phyloP scores from a whole-genome alignment of 1,139 yeast genomes.

The Meyerozyma sp. region DNA sequence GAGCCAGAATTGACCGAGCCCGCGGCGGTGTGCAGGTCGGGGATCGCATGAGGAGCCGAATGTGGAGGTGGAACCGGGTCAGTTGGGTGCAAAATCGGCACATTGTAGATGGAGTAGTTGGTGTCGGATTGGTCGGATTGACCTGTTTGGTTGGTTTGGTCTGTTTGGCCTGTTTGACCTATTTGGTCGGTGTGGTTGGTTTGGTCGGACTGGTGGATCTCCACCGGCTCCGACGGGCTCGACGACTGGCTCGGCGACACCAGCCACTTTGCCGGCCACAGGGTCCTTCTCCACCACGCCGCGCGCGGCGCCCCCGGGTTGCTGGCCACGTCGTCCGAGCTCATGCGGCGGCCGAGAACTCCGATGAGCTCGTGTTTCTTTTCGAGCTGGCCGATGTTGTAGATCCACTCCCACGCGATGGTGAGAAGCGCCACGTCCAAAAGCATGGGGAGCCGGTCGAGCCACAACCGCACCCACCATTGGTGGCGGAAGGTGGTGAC shows the following conservation, averaged over 20 bases:
- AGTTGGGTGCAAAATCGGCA: neutral
- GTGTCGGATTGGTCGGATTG: too few relatives aligned
- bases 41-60: neutral
- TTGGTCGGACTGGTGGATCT: neutral
- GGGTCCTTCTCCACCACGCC: neutral
- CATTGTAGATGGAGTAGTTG: too few relatives aligned
- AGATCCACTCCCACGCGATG: conserved; percentile 50
- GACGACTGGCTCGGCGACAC: neutral
- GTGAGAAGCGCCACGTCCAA: conserved; percentile 36
- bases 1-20: neutral
- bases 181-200: too few relatives aligned
- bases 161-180: too few relatives aligned
- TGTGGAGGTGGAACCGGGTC: neutral
- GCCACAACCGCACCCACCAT: conserved; percentile 37
- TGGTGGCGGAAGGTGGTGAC: conserved; percentile 18
- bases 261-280: neutral
- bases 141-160: too few relatives aligned
- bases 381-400: conserved; percentile 37
- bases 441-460: conserved; percentile 29
- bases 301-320: neutral
- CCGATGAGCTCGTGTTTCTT: conserved; percentile 39
- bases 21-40: neutral
- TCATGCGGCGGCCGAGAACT: conserved; percentile 43
- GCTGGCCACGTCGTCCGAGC: conserved; percentile 27
- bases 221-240: neutral